Percentiles rank a stretch among this genome's conserved stretches.
Evolutionary conservation across 306 rosid species (phyloP).

Genomic region (Biancaea sappan): DNA sequence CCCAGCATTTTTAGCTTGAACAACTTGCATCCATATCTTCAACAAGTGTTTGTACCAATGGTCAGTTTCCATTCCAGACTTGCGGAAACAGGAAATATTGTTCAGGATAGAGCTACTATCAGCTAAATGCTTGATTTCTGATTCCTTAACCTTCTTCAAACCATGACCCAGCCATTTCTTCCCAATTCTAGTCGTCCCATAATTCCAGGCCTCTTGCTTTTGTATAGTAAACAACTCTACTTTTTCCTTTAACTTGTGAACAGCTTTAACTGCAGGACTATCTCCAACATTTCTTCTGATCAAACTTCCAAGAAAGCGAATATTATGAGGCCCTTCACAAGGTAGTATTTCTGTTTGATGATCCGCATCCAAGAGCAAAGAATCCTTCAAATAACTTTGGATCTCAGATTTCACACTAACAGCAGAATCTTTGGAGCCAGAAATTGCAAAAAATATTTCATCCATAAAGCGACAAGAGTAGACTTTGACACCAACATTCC

Average conservation of each 20-base stretch:
- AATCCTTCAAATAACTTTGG: constrained; percentile 54
- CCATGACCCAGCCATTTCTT: constrained; percentile 94
- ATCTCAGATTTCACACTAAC: constrained; percentile 60
- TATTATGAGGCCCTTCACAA: constrained; percentile 46
- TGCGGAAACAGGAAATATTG: constrained; percentile 66
- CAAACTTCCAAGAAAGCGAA: constrained; percentile 68
- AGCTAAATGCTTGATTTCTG: constrained; percentile 83
- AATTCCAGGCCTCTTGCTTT: constrained; percentile 76
- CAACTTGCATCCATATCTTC: constrained; percentile 83
- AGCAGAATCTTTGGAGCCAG: constrained; percentile 80
- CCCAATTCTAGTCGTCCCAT: constrained; percentile 68
- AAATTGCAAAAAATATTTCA: constrained; percentile 70
- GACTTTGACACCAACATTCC: constrained; percentile 44
- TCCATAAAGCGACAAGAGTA: constrained; percentile 83
- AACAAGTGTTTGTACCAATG: constrained; percentile 87
- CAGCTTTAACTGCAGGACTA: constrained; percentile 71
- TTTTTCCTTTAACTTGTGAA: constrained; percentile 86
- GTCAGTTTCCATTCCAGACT: constrained; percentile 92
- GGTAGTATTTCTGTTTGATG: constrained; percentile 55
- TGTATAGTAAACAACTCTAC: constrained; percentile 72
- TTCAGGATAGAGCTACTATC: constrained; percentile 56
- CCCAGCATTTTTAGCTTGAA: constrained; percentile 55
- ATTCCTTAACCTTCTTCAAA: constrained; percentile 90
- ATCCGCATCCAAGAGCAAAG: constrained; percentile 68
- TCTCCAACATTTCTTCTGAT: constrained; percentile 61